These are phyloP conservation scores for Candida namnaoensis DNA, from an alignment of 805 yeast genomes.

Conservation along the genomic window DNA sequence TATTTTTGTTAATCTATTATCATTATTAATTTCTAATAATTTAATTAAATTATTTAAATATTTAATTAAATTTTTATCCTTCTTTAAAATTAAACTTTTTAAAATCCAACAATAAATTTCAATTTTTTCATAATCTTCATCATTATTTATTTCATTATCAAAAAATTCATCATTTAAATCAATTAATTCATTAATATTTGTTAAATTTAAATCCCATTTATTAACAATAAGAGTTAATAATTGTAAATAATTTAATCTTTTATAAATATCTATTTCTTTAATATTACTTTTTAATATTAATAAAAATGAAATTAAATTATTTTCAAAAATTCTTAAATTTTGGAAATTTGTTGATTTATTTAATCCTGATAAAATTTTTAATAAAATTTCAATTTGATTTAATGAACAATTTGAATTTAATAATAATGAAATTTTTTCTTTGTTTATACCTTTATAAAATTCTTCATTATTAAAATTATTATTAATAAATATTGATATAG, in stretches of 20 bases:
- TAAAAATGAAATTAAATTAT: constrained; percentile 3
- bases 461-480: too few species aligned
- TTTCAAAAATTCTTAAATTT: constrained; percentile 7
- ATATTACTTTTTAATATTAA: constrained; percentile 4
- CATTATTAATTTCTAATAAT: constrained; percentile 26
- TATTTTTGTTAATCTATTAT: constrained; percentile 38
- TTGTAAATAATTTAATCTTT: constrained; percentile 48
- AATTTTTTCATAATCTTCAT: constrained; percentile 21
- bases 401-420: not conserved
- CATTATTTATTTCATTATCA: not conserved
- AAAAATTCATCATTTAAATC: too few species aligned
- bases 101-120: constrained; percentile 64
- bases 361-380: constrained; percentile 41
- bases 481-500: constrained; percentile 25
- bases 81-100: constrained; percentile 59
- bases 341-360: constrained; percentile 31
- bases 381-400: constrained; percentile 16
- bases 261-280: constrained; percentile 6
- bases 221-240: constrained; percentile 46
- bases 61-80: constrained; percentile 30
- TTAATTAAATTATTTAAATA: constrained; percentile 25
- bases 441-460: too few species aligned
- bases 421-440: too few species aligned
- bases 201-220: constrained; percentile 30
- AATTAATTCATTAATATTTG: too few species aligned